These are phyloP conservation scores for Globisporangium viniferum DNA, from an alignment of 352 stramenopile genomes.

Conservation along the genomic window DNA sequence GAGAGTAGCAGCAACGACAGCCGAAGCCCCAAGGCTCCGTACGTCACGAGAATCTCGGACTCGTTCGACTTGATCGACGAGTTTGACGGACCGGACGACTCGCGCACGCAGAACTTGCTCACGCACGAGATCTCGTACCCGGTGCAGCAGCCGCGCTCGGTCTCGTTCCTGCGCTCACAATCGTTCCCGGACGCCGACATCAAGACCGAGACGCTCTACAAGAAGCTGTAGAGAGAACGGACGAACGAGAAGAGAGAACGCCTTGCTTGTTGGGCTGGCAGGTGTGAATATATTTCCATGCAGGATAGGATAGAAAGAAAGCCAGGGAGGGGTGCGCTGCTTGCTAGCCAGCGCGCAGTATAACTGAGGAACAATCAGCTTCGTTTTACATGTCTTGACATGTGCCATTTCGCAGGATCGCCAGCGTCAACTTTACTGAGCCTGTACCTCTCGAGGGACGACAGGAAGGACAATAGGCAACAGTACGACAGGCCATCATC, in stretches of 20 bases:
- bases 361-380: not conserved
- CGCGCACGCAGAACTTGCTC: slow-evolving; percentile 31
- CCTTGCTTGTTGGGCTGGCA: not conserved
- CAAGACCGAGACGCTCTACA: slow-evolving; percentile 56
- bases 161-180: slow-evolving; percentile 72
- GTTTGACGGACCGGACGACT: slow-evolving; percentile 35
- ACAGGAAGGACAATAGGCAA: not conserved
- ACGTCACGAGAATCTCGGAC: slow-evolving; percentile 29
- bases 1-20: slow-evolving; percentile 12
- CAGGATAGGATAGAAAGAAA: not conserved
- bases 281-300: not conserved
- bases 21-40: slow-evolving; percentile 18
- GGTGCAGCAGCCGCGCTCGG: slow-evolving; percentile 48
- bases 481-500: not conserved
- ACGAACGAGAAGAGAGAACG: not conserved
- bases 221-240: slow-evolving; percentile 28
- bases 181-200: slow-evolving; percentile 69
- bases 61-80: slow-evolving; percentile 57
- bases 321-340: not conserved
- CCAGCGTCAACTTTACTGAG: not conserved
- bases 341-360: not conserved
- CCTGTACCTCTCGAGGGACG: not conserved
- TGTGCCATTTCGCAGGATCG: not conserved
- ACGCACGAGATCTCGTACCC: slow-evolving; percentile 52
- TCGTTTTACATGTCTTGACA: not conserved